A percentile compares a stretch with the other conserved stretches of the same genome.
Evolutionary conservation across 768 basidiomycete species (phyloP).

Genomic region (Leccinum disarticulatum): DNA sequence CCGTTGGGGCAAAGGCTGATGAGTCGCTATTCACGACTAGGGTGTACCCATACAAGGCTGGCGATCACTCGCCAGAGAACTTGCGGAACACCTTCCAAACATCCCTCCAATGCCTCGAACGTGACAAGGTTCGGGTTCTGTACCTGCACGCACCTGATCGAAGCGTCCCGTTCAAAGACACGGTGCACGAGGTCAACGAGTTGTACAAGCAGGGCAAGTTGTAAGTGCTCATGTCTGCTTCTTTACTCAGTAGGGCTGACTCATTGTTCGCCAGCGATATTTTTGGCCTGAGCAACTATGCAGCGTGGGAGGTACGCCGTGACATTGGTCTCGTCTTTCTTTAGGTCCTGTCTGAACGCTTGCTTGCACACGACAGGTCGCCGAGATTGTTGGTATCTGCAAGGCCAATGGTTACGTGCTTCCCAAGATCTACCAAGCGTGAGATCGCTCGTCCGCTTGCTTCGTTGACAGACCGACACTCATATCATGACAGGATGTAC

Average conservation of each 20-base stretch:
- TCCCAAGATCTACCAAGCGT: conserved; percentile 59
- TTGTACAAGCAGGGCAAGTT: conserved; percentile 59
- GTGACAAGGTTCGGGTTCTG: conserved; percentile 48
- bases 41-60: conserved; percentile 40
- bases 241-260: not conserved
- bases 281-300: conserved; percentile 64
- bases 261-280: conserved; percentile 38
- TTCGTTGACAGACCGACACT: not conserved
- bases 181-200: conserved; percentile 51
- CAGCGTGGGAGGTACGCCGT: conserved; percentile 49
- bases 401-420: conserved; percentile 51
- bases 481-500: conserved; percentile 36
- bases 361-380: conserved; percentile 37
- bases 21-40: conserved; percentile 21
- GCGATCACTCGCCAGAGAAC: conserved; percentile 41
- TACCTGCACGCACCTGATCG: conserved; percentile 65
- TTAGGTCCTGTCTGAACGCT: not conserved
- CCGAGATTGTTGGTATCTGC: conserved; percentile 59
- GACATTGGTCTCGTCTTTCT: too few species aligned
- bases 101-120: conserved; percentile 47
- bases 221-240: conserved; percentile 29
- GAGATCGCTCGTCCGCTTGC: not conserved
- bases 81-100: conserved; percentile 45
- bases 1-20: not conserved
- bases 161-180: conserved; percentile 55